These are phyloP conservation scores for Cladochytrium replicatum DNA, from an alignment of 192 early-diverging fungal genomes.

Conservation along the genomic window DNA sequence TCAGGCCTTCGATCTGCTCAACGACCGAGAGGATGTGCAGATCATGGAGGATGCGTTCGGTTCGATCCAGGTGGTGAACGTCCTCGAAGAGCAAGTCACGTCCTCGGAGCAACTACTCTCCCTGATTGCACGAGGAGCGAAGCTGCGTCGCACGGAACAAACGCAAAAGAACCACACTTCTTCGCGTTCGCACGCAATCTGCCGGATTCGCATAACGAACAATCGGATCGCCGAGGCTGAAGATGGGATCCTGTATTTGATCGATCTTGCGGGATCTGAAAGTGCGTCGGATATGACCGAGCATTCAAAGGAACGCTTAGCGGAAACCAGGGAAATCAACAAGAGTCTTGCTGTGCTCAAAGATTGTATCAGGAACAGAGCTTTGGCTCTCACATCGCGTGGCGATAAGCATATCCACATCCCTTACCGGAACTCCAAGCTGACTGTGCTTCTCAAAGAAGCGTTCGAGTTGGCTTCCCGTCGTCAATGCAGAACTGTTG, in stretches of 20 bases:
- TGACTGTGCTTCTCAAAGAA: slow-evolving; percentile 40
- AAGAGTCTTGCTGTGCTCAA: slow-evolving; percentile 37
- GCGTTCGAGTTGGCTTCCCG: slow-evolving; percentile 33
- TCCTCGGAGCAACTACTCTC: slow-evolving; percentile 8
- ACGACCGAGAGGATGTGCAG: slow-evolving; percentile 14
- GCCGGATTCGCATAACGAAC: slow-evolving; percentile 19
- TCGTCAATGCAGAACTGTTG: slow-evolving; percentile 26
- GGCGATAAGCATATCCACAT: slow-evolving; percentile 30
- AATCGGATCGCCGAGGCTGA: slow-evolving; percentile 18
- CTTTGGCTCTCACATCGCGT: slow-evolving; percentile 12
- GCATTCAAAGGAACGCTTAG: slow-evolving; percentile 35
- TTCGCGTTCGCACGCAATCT: slow-evolving; percentile 32
- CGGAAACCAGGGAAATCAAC: slow-evolving; percentile 41
- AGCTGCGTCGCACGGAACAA: slow-evolving; percentile 17
- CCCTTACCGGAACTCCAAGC: slow-evolving; percentile 33
- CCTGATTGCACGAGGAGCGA: slow-evolving; percentile 12
- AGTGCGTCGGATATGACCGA: slow-evolving; percentile 17
- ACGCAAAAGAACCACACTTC: slow-evolving; percentile 31
- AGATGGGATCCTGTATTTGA: slow-evolving; percentile 36
- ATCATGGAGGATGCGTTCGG: slow-evolving; percentile 37
- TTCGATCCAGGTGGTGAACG: slow-evolving; percentile 13
- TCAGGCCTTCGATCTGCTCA: slow-evolving; percentile 20
- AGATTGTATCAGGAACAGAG: slow-evolving; percentile 40
- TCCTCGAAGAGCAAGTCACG: slow-evolving; percentile 9
- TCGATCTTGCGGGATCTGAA: slow-evolving; percentile 47